Evolutionary conservation across 108 stramenopile species (phyloP).

Genomic region (Conticribra weissflogii): DNA sequence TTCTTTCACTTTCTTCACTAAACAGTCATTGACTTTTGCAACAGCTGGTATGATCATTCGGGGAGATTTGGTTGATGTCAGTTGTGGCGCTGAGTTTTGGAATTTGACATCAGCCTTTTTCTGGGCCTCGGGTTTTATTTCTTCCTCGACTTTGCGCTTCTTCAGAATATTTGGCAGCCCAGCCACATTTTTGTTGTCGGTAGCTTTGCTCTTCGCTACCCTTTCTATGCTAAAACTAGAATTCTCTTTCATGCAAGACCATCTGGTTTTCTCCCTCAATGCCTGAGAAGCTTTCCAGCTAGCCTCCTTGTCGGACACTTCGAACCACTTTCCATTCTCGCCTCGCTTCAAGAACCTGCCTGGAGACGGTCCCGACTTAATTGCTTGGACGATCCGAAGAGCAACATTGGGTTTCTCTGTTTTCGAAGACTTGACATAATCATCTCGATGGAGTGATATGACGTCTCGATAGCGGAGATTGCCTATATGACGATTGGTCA

Average conservation of each 20-base stretch:
- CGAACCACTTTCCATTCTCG: slow-evolving; percentile 69
- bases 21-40: not conserved
- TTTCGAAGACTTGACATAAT: slow-evolving; percentile 73
- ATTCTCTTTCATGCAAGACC: slow-evolving; percentile 38
- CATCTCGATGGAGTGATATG: slow-evolving; percentile 71
- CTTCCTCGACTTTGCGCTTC: slow-evolving; percentile 23
- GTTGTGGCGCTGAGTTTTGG: too few relatives aligned
- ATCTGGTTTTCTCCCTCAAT: slow-evolving; percentile 65
- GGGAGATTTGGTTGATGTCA: not conserved
- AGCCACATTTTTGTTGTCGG: not conserved
- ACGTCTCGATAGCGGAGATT: slow-evolving; percentile 82
- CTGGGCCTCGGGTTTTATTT: not conserved
- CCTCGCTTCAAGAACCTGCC: slow-evolving; percentile 71
- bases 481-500: slow-evolving; percentile 80
- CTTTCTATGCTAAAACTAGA: not conserved
- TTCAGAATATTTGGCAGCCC: not conserved
- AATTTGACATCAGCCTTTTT: too few relatives aligned
- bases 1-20: too few relatives aligned
- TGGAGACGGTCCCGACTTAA: slow-evolving; percentile 33
- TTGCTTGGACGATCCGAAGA: slow-evolving; percentile 62
- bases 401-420: slow-evolving; percentile 84
- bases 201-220: not conserved
- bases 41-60: not conserved
- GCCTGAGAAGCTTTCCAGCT: slow-evolving; percentile 56
- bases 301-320: slow-evolving; percentile 73